phyloP scores from a whole-genome alignment of 768 basidiomycete species.

The Lanmaoa rubissima region DNA sequence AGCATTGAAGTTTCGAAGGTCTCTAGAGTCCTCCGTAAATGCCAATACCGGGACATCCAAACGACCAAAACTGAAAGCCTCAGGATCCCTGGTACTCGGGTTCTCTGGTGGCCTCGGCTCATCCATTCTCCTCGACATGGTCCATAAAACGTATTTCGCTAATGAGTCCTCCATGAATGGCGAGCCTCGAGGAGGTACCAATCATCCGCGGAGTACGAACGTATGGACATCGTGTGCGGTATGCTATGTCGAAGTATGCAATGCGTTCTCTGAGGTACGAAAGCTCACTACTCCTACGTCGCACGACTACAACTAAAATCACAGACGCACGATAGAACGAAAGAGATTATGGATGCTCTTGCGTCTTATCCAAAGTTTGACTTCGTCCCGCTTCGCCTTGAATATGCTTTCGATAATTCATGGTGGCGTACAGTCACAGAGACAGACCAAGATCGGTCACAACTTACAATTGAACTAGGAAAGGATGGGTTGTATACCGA shows the following conservation, averaged over 20 bases:
- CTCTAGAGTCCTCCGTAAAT: slow-evolving; percentile 65
- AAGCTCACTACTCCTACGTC: background rate
- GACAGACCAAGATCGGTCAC: slow-evolving; percentile 17
- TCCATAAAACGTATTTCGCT: slow-evolving; percentile 57
- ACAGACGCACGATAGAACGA: slow-evolving; percentile 55
- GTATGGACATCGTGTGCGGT: slow-evolving; percentile 63
- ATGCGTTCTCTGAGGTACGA: slow-evolving; percentile 60
- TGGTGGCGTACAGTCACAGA: slow-evolving; percentile 63
- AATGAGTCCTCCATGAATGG: slow-evolving; percentile 20
- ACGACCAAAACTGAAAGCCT: slow-evolving; percentile 59
- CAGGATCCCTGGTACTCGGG: slow-evolving; percentile 65
- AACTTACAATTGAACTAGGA: slow-evolving; percentile 46
- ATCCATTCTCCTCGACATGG: slow-evolving; percentile 66
- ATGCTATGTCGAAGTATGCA: slow-evolving; percentile 70
- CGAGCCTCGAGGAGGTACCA: slow-evolving; percentile 51
- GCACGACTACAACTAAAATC: slow-evolving; percentile 9
- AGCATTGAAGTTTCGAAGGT: slow-evolving; percentile 59
- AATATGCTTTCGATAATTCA: slow-evolving; percentile 66
- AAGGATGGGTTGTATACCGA: slow-evolving; percentile 48
- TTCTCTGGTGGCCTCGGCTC: slow-evolving; percentile 83
- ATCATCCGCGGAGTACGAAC: slow-evolving; percentile 60
- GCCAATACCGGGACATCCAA: slow-evolving; percentile 51
- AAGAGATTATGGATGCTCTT: slow-evolving; percentile 48
- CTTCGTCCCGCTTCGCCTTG: slow-evolving; percentile 62
- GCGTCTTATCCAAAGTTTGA: slow-evolving; percentile 49